A percentile compares a stretch with the other conserved stretches of the same genome.
phyloP scores from a whole-genome alignment of 2,329 filamentous ascomycete species.

The Ceratocystis colombiana region DNA sequence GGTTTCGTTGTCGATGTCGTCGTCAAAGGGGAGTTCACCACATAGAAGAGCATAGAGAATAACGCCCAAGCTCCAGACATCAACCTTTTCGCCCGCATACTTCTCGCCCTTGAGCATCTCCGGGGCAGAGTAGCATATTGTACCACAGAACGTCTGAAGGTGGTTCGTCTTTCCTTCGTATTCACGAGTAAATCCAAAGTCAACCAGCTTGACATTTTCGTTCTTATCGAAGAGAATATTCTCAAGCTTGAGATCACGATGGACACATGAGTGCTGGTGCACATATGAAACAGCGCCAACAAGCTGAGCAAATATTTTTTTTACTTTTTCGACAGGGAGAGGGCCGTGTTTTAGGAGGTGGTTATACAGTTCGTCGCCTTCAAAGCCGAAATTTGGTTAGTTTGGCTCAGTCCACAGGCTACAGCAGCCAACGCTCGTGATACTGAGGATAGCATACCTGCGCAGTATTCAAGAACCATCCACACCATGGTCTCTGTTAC shows the following conservation, averaged over 20 bases:
- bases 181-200: slow-evolving; percentile 96
- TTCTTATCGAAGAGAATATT: slow-evolving; percentile 71
- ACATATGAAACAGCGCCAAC: slow-evolving; percentile 93
- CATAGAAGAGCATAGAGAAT: slow-evolving; percentile 75
- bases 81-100: slow-evolving; percentile 94
- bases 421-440: not conserved
- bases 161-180: slow-evolving; percentile 94
- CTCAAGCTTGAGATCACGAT: slow-evolving; percentile 92
- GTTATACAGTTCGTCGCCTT: slow-evolving; percentile 94
- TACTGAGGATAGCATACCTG: slow-evolving; percentile 46
- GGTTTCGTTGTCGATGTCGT: slow-evolving; percentile 83
- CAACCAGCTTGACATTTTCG: slow-evolving; percentile 93
- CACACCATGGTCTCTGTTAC: slow-evolving; percentile 92
- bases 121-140: slow-evolving; percentile 92
- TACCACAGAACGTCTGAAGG: slow-evolving; percentile 94
- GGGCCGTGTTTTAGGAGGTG: slow-evolving; percentile 82
- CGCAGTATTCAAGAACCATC: slow-evolving; percentile 94
- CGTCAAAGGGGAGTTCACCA: slow-evolving; percentile 87
- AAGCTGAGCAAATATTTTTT: slow-evolving; percentile 91
- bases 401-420: not conserved
- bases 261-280: slow-evolving; percentile 88
- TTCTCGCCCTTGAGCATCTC: slow-evolving; percentile 99
- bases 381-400: slow-evolving; percentile 17
- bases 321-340: slow-evolving; percentile 73
- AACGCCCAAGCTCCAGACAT: slow-evolving; percentile 85